Conservation (phyloP, 2,329 filamentous ascomycete species). For the Cryphonectria nitschkei region DNA sequence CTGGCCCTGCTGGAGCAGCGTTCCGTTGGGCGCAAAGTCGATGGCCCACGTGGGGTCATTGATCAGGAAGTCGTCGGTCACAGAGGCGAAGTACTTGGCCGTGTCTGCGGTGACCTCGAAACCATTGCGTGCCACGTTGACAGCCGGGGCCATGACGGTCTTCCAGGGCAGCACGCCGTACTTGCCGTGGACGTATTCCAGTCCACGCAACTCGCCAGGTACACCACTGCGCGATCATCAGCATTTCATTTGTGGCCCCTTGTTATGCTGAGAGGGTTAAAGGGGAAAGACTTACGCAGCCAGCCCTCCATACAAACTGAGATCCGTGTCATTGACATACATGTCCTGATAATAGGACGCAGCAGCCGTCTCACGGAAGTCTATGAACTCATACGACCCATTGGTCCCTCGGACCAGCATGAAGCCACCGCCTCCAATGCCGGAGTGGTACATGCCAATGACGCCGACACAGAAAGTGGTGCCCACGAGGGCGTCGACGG, state of each 20-base stretch:
- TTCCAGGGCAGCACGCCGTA: slow-evolving; percentile 69
- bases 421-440: slow-evolving; percentile 80
- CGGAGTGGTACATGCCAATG: slow-evolving; percentile 67
- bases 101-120: slow-evolving; percentile 75
- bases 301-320: slow-evolving; percentile 70
- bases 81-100: slow-evolving; percentile 67
- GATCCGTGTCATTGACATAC: slow-evolving; percentile 70
- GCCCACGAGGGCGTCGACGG: slow-evolving; percentile 67
- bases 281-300: slow-evolving; percentile 63
- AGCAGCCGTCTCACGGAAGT: slow-evolving; percentile 85
- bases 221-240: slow-evolving; percentile 53
- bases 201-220: slow-evolving; percentile 72
- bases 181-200: slow-evolving; percentile 72
- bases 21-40: slow-evolving; percentile 82
- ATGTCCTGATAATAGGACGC: slow-evolving; percentile 79
- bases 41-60: slow-evolving; percentile 76
- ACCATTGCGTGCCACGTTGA: slow-evolving; percentile 72
- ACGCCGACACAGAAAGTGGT: slow-evolving; percentile 68
- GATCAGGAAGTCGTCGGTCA: slow-evolving; percentile 64
- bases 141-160: slow-evolving; percentile 69
- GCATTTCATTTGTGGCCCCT: not conserved
- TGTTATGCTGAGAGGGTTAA: not conserved
- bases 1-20: slow-evolving; percentile 67
- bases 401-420: slow-evolving; percentile 69
- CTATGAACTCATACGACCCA: slow-evolving; percentile 76